A percentile compares a stretch with the other conserved stretches of the same genome.
phyloP scores from a whole-genome alignment of 75 land plant genomes.

The Chamaecyparis obtusa region DNA sequence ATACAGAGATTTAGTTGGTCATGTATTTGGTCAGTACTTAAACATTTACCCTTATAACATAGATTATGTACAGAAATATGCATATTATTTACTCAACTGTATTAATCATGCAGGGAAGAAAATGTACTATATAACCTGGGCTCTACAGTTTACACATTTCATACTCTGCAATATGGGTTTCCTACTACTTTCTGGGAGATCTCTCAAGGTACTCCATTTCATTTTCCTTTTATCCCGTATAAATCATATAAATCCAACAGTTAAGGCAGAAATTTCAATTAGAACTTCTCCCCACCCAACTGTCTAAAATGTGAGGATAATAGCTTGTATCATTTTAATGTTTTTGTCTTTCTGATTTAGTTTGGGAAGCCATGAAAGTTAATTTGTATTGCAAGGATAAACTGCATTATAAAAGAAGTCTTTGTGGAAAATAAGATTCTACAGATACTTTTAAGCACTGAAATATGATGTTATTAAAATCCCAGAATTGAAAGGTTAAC shows the following conservation, averaged over 20 bases:
- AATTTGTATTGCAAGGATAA: not conserved
- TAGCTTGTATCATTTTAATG: too few relatives aligned
- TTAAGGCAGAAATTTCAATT: not conserved
- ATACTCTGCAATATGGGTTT: conserved; percentile 46
- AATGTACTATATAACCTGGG: conserved; percentile 52
- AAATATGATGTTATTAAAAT: too few relatives aligned
- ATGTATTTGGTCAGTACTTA: conserved; percentile 36
- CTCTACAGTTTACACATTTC: conserved; percentile 39
- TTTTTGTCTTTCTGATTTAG: not conserved
- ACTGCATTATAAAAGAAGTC: not conserved
- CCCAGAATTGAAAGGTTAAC: too few relatives aligned
- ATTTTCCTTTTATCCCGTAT: not conserved
- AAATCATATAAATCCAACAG: not conserved
- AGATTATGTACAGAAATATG: not conserved
- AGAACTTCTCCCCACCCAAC: not conserved
- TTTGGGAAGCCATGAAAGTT: not conserved
- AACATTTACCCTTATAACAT: not conserved
- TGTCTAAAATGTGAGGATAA: not conserved
- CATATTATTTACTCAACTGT: not conserved
- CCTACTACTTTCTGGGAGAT: conserved; percentile 46
- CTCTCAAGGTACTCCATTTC: conserved; percentile 38
- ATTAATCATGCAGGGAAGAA: conserved; percentile 26
- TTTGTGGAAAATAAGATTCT: not conserved
- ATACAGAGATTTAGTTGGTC: conserved; percentile 60
- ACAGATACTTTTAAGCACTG: not conserved